Evolutionary conservation across 768 basidiomycete species (phyloP), one percentile per base, ranked within the genome.

Genomic region (Tephrocybe sp.): DNA sequence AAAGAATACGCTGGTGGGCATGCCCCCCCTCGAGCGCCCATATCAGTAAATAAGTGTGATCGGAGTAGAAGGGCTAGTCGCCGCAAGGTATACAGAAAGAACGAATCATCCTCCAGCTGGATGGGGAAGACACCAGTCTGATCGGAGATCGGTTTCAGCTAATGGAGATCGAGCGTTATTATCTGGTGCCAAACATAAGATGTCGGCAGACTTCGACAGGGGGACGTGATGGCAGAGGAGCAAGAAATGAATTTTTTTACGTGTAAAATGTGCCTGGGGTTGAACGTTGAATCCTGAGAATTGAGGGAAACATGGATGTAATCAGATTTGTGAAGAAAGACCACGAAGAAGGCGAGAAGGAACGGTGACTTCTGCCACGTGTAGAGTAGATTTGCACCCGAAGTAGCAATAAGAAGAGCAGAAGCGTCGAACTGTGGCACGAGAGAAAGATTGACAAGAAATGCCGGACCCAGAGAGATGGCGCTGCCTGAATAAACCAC

Each of bases 401-500:
- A 59, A 52, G 37, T 18, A 47, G 59, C 32, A 52, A 41, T 26
- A 38, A 48, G 52, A 42, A 53, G 24, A 35, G 19, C 24, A 47
- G 28, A 37, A 45, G 27, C 40, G 11, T 48, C 43, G 28, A 44
- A 45, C 28, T 51, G 53, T 50, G 52, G 45, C 44, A 42, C 31
- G 30, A 51, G 41, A 51, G 28, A 28, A 54, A 42, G 51, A 53
- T 44, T 53, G 49, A 49, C 47, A 47, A 53, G 42, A 56, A 59
- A 42, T 46, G 40, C 51, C 38, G 59, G n/a, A 52, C 54, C 60
- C 61, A 60, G 57, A 47, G 26, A 50, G 52, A 49, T 53, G 65
- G 60, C 58, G 34, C 16, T 8, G 3, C 7, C 22, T 1, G 22
- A 24, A 42, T 41, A 50, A 42, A 49, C 11, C 18, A 51, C 56